Conservation (phyloP, 2,329 filamentous ascomycete genomes). For the Aspergillus fumigatus region DNA sequence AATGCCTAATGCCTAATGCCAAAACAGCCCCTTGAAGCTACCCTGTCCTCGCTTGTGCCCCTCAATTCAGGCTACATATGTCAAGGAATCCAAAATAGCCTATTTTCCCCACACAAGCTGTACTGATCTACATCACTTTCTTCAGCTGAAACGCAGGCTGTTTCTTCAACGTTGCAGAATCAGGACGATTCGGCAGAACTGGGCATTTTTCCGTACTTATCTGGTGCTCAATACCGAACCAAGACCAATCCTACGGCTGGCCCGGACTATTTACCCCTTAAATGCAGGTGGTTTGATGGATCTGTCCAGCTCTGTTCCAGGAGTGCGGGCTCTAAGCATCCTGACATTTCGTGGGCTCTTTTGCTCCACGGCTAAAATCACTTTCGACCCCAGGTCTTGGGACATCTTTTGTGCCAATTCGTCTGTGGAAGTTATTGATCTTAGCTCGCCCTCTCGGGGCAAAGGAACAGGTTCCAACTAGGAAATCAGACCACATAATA, state of each 20-base stretch:
- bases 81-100: neutral
- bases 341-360: neutral
- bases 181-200: neutral
- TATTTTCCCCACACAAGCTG: neutral
- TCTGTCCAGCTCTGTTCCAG: neutral
- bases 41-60: neutral
- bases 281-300: neutral
- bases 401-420: neutral
- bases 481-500: neutral
- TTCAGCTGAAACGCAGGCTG: neutral
- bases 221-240: neutral
- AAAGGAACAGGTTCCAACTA: neutral
- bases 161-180: neutral
- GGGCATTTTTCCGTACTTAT: neutral
- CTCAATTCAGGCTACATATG: neutral
- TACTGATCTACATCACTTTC: neutral
- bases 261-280: neutral
- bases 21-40: neutral
- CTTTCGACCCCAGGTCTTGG: neutral
- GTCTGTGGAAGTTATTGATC: neutral
- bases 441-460: neutral
- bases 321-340: neutral
- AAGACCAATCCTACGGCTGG: neutral
- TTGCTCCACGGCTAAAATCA: neutral
- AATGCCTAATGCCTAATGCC: neutral